Evolutionary conservation across 768 basidiomycete genomes (phyloP).

Genomic region (Leccinum sublutescens): DNA sequence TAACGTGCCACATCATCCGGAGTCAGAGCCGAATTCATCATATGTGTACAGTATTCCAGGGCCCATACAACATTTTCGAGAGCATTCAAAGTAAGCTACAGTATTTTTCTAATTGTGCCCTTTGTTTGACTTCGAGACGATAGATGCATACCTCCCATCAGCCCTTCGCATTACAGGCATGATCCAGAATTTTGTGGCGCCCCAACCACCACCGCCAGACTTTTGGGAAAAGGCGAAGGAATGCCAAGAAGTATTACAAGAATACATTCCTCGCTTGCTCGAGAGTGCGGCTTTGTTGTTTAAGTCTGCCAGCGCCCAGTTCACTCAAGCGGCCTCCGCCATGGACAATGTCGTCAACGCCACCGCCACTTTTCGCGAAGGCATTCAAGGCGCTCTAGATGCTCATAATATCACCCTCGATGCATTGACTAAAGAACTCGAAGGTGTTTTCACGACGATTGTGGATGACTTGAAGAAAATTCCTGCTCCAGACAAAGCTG

Average conservation of each 20-base stretch:
- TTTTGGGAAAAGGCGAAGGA: slow-evolving; percentile 13
- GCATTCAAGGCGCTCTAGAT: slow-evolving; percentile 9
- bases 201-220: background rate
- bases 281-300: background rate
- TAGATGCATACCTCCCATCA: slow-evolving; percentile 1
- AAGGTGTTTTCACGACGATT: slow-evolving; percentile 5
- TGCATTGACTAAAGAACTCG: slow-evolving; percentile 10
- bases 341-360: slow-evolving; percentile 12
- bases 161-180: background rate
- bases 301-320: background rate
- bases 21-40: background rate
- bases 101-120: background rate
- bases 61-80: background rate
- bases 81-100: slow-evolving; percentile 2
- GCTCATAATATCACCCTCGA: slow-evolving; percentile 7
- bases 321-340: slow-evolving; percentile 2
- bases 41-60: background rate
- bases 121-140: background rate
- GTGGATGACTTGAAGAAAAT: slow-evolving; percentile 3
- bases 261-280: slow-evolving; percentile 9
- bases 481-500: background rate
- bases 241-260: slow-evolving; percentile 1
- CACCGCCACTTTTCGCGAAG: slow-evolving; percentile 13
- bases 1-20: background rate
- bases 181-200: background rate